Base-by-base conservation (phyloP, 257 asterid species). In the Forsythia viridissima region DNA sequence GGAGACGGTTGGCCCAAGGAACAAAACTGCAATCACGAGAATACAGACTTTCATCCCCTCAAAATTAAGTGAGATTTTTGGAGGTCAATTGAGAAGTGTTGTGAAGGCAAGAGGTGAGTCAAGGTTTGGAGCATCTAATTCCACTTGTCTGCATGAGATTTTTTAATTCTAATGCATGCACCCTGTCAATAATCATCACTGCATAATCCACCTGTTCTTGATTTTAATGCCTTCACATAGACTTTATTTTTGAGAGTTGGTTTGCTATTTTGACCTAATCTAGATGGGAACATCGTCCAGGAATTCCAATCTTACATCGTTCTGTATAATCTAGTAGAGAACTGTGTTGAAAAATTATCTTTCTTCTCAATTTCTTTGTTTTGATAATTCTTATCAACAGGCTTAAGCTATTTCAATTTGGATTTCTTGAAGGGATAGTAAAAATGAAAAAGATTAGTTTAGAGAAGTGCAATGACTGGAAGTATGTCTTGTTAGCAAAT, bases 31-130 rank as follows among this genome's bases (percentile, higher is more conserved):
- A 74, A 85, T 92, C 71, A 92, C 97, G 57, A 86, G 97, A 83
- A 91, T 92, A 71, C 97, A 92, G 86, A 91, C 92, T 74, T 90
- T 92, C 73, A 78, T 86, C 70, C 93, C 97, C 13, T 92, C 97
- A 77, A 89, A 87, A 79, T 79, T 92, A 84, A 92, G 97, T 85
- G 83, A 89, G 72, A 88, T 92, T 80, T 92, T 92, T 80, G 97
- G 97, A 48, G 97, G 97, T 70, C 97, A 88, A 80, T 80, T 92
- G 81, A 83, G 71, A 85, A 92, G 97, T 85, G 92, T 88, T 40
- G 97, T 92, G 85, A 86, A 88, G 89, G 94, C 97, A 76, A 91
- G 80, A 90, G 97, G 97, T 92, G 77, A 67, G 88, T 74, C 80
- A 71, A 41, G 57, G 43, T 69, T 71, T 63, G 46, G 48, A 67